Conservation (phyloP, 2,329 filamentous ascomycete species). For the Aspergillus vadensis region DNA sequence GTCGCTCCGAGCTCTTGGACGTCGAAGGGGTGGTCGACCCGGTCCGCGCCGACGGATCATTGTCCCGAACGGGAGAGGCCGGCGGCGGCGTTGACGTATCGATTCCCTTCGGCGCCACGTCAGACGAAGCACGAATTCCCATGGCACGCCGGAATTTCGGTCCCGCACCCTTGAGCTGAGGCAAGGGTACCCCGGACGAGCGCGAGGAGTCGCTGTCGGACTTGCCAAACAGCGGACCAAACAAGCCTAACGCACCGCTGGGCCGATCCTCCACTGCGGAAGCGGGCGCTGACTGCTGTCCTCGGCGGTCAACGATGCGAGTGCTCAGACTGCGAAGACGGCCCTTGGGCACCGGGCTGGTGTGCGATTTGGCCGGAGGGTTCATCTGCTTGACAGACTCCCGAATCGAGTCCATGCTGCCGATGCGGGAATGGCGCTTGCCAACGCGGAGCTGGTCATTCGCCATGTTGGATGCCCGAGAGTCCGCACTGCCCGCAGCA, state of each 20-base stretch:
- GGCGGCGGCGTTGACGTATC: conserved; percentile 45
- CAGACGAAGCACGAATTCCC: conserved; percentile 83
- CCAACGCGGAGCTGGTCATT: conserved; percentile 71
- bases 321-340: conserved; percentile 64
- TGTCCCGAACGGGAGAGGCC: conserved; percentile 53
- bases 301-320: conserved; percentile 47
- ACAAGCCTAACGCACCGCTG: conserved; percentile 48
- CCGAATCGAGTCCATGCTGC: conserved; percentile 73
- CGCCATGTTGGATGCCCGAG: conserved; percentile 73
- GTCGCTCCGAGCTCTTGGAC: conserved; percentile 74
- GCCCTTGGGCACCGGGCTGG: conserved; percentile 51
- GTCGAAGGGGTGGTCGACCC: conserved; percentile 70
- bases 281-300: conserved; percentile 54
- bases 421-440: conserved; percentile 74
- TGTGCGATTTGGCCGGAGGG: conserved; percentile 69
- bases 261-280: conserved; percentile 58
- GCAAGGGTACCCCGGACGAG: conserved; percentile 50
- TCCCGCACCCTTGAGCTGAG: conserved; percentile 59
- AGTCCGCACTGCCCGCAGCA: conserved; percentile 51
- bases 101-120: conserved; percentile 61
- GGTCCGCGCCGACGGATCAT: conserved; percentile 67
- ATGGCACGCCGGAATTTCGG: conserved; percentile 61
- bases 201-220: conserved; percentile 54
- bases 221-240: conserved; percentile 49
- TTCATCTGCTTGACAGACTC: conserved; percentile 56